Percentiles rank a stretch among this genome's conserved stretches.
Conservation (phyloP, 805 yeast species). For the Trichomonascus vanleenenianus region DNA sequence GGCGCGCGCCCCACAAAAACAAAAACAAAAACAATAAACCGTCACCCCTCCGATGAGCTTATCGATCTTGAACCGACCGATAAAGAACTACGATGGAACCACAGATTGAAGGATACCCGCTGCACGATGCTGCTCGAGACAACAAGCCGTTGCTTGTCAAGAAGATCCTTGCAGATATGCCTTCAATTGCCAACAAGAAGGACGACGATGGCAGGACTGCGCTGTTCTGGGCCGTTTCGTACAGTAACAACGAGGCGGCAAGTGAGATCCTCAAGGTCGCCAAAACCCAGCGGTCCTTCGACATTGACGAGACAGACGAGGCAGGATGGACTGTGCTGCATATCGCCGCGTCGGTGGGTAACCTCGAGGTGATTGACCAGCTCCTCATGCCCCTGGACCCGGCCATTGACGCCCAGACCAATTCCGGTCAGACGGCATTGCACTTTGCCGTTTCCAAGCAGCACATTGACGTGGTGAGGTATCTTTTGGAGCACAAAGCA, state of each 20-base stretch:
- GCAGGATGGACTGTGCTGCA: conserved; percentile 89
- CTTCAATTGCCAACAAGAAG: conserved; percentile 37
- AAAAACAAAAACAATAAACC: not conserved
- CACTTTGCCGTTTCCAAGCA: conserved; percentile 72
- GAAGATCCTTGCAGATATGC: conserved; percentile 41
- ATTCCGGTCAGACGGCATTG: conserved; percentile 64
- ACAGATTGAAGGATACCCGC: conserved; percentile 7
- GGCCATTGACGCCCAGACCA: conserved; percentile 53
- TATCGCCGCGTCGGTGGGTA: conserved; percentile 72
- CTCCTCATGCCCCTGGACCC: conserved; percentile 45
- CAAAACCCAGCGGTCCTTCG: conserved; percentile 30
- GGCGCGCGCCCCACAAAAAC: too few species aligned
- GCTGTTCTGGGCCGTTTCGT: conserved; percentile 82
- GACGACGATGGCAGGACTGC: conserved; percentile 79
- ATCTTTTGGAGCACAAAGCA: conserved; percentile 51
- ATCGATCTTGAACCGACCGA: not conserved
- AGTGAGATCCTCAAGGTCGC: conserved; percentile 37
- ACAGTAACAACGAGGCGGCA: conserved; percentile 46
- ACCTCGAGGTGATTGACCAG: conserved; percentile 40
- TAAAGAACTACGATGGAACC: too few species aligned
- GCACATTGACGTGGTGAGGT: conserved; percentile 45
- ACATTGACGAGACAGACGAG: conserved; percentile 65
- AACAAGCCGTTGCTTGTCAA: conserved; percentile 47
- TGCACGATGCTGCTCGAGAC: conserved; percentile 51
- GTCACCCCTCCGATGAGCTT: too few species aligned